These are phyloP conservation scores for Cercis canadensis DNA, from an alignment of 306 rosid genomes.

Conservation along the genomic window DNA sequence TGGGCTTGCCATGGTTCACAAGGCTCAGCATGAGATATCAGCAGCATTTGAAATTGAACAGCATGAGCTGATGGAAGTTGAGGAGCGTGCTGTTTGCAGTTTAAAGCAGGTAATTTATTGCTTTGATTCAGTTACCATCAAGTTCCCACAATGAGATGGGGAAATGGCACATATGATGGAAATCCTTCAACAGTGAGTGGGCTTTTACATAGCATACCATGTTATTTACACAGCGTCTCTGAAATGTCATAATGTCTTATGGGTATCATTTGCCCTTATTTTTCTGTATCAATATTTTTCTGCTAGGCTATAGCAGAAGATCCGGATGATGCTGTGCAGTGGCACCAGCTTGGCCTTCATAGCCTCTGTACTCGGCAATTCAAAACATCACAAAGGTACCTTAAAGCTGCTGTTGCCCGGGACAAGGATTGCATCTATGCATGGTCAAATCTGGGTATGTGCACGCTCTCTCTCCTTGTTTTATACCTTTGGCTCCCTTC, in stretches of 20 bases:
- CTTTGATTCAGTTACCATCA: conserved; percentile 17
- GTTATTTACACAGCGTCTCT: conserved; percentile 17
- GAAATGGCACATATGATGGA: background rate
- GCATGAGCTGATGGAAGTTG: conserved; percentile 66
- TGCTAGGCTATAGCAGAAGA: conserved; percentile 83
- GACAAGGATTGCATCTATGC: conserved; percentile 72
- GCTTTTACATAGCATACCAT: conserved; percentile 9
- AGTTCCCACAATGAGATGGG: background rate
- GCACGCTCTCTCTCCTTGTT: background rate
- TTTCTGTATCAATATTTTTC: conserved; percentile 28
- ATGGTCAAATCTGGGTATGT: conserved; percentile 90
- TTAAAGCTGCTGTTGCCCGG: conserved; percentile 81
- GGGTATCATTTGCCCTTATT: conserved; percentile 7
- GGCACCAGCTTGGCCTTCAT: conserved; percentile 98
- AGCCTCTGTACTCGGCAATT: conserved; percentile 81
- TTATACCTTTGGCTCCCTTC: background rate
- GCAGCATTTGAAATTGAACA: conserved; percentile 76
- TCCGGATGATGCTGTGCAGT: conserved; percentile 88
- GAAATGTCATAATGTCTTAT: conserved; percentile 20
- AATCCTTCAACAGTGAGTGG: background rate
- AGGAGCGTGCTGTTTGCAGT: conserved; percentile 70
- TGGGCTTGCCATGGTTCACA: conserved; percentile 95
- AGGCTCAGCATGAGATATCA: conserved; percentile 88
- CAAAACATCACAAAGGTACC: conserved; percentile 75
- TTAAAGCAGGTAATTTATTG: conserved; percentile 74